Evolutionary conservation across 441 rosid species (phyloP).

Genomic region (Syzygium malaccense): DNA sequence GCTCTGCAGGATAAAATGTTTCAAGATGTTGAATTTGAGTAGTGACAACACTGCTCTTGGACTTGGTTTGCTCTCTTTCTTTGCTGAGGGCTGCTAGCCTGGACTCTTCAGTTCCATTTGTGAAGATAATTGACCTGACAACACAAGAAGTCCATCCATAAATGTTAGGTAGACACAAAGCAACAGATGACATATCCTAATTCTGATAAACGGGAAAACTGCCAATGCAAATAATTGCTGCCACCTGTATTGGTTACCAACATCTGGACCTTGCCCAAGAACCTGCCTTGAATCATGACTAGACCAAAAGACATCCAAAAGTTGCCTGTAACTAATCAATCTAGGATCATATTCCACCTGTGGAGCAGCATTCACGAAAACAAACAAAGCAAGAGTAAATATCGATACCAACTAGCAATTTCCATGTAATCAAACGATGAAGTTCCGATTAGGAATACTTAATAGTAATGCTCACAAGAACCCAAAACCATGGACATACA

Average conservation of each 20-base stretch:
- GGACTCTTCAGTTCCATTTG: constrained; percentile 72
- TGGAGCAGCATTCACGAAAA: neutral
- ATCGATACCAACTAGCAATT: neutral
- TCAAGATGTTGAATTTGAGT: constrained; percentile 72
- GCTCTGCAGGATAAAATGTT: constrained; percentile 71
- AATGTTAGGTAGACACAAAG: neutral
- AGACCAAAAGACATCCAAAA: constrained; percentile 81
- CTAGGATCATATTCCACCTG: constrained; percentile 88
- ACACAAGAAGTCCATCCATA: neutral
- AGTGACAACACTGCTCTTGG: constrained; percentile 56
- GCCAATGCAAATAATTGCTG: neutral
- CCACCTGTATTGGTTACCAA: constrained; percentile 78
- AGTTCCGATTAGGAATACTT: accelerated
- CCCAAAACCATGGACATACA: neutral
- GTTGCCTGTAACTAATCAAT: constrained; percentile 46
- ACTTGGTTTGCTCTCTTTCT: constrained; percentile 76
- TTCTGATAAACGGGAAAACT: neutral
- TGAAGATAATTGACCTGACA: constrained; percentile 70
- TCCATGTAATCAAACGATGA: neutral
- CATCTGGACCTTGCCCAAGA: constrained; percentile 97
- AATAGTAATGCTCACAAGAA: neutral
- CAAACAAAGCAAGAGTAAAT: neutral
- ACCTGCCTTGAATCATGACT: constrained; percentile 85
- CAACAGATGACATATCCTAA: neutral
- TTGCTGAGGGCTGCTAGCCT: constrained; percentile 66